These are phyloP conservation scores for Solanum hybrid DNA, from an alignment of 305 asterid genomes.

Conservation along the genomic window DNA sequence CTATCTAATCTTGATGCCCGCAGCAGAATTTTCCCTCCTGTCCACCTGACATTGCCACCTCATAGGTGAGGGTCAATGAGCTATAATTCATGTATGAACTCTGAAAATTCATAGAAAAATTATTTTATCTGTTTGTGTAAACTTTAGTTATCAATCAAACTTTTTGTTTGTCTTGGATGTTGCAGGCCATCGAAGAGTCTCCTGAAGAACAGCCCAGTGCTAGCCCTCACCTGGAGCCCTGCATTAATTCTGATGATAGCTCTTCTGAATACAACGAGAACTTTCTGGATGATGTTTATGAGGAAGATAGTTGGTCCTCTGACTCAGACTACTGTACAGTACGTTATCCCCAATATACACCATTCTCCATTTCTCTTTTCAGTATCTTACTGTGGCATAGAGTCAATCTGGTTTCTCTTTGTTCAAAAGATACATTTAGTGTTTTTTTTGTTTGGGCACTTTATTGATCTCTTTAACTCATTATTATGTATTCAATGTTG, in stretches of 20 bases:
- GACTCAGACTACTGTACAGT: slow-evolving; percentile 24
- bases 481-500: not conserved
- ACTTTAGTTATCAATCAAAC: not conserved
- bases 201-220: slow-evolving; percentile 13
- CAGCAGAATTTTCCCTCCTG: not conserved
- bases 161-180: not conserved
- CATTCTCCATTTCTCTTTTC: not conserved
- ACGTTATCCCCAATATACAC: slow-evolving; percentile 11
- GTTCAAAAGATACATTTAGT: not conserved
- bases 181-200: slow-evolving; percentile 58
- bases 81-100: not conserved
- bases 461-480: not conserved
- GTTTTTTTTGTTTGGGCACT: not conserved
- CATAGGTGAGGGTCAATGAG: not conserved
- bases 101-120: not conserved
- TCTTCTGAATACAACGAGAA: slow-evolving; percentile 51
- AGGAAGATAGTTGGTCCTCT: slow-evolving; percentile 50
- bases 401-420: not conserved
- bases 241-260: slow-evolving; percentile 34
- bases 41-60: not conserved
- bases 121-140: not conserved
- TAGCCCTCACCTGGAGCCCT: slow-evolving; percentile 22
- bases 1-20: not conserved
- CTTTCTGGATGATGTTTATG: slow-evolving; percentile 35
- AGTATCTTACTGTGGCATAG: not conserved